Evolutionary conservation across 2,329 filamentous ascomycete species (phyloP), one percentile per base, ranked within the genome.

Genomic region (Shiraia bambusicola): DNA sequence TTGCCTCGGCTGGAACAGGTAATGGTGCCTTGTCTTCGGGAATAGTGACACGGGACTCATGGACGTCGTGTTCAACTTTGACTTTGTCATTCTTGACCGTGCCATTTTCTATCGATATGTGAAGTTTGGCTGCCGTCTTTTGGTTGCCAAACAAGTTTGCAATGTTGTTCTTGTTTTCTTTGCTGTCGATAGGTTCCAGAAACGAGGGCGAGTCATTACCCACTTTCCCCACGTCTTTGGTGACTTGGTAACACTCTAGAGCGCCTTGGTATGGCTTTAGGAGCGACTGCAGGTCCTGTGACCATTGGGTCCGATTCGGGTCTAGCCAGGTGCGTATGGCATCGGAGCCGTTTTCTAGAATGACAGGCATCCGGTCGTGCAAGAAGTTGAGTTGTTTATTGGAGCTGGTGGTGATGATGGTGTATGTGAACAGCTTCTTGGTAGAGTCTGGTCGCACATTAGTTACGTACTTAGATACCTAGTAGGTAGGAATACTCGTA

Each of bases 311-410:
- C 13, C 79, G 78, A 2, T 65, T 71, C 0, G 89, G 89, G 63
- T 96, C 87, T 13, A 97, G 76, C 90, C 90, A 96, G 4, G 67
- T 82, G 39, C 73, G 78, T 60, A 95, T 75, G 9, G 76, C 79
- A 1, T 87, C 78, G 1, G 85, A 88, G 3, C 82, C 83, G 4
- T 87, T 82, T 5, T 96, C 84, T 1, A 98, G 68, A 22, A 97
- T 87, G 5, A 95, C 92, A 0, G 93, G 93, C 93, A 98, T 98
- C 12, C 93, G 84, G 60, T 95, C 86, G 64, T 98, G 93, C 13
- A 98, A 75, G 54, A 95, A 97, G 19, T 77, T 83, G 34, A 97
- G 76, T 64, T 92, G 86, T 49, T 83, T 76, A 59, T 92, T 95
- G 6, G 89, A 87, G 46, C 85, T 80, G 1, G 92, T 97, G 1